Evolutionary conservation across 371 early-diverging fungal genomes (phyloP).

Genomic region (Mortierella sp.): DNA sequence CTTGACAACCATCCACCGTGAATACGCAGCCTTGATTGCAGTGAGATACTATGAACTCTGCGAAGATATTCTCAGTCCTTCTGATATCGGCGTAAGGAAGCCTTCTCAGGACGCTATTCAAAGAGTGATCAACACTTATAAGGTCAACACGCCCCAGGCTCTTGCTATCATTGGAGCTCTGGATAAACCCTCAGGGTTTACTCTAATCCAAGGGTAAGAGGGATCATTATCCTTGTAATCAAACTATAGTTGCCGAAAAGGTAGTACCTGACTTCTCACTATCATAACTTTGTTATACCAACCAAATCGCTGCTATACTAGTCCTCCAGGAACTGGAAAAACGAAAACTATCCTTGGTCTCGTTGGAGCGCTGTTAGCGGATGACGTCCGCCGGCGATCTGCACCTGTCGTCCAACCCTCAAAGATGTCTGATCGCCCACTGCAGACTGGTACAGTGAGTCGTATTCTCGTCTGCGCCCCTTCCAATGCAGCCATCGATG

Average conservation of each 20-base stretch:
- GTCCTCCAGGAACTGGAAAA: constrained; percentile 93
- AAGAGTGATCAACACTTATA: constrained; percentile 67
- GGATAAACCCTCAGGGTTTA: constrained; percentile 77
- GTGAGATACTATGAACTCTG: constrained; percentile 73
- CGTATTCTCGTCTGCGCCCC: constrained; percentile 94
- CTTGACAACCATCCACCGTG: constrained; percentile 84
- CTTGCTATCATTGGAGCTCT: constrained; percentile 82
- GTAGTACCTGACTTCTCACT: neutral
- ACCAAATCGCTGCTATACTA: constrained; percentile 26
- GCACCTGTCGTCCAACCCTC: constrained; percentile 31
- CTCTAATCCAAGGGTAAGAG: constrained; percentile 88
- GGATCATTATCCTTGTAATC: neutral
- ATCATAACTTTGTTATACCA: neutral
- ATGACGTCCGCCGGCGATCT: constrained; percentile 34
- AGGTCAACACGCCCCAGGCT: constrained; percentile 92
- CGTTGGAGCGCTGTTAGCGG: constrained; percentile 76
- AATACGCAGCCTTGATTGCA: constrained; percentile 82
- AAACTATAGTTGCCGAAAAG: neutral
- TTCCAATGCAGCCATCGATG: constrained; percentile 98
- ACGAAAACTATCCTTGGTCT: constrained; percentile 92
- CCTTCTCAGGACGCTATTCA: constrained; percentile 55
- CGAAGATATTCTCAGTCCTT: constrained; percentile 73
- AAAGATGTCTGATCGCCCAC: constrained; percentile 12
- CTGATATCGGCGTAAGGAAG: constrained; percentile 21
- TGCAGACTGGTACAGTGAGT: constrained; percentile 24